Conservation (phyloP, 441 rosid species). For the Geranium incanum region DNA sequence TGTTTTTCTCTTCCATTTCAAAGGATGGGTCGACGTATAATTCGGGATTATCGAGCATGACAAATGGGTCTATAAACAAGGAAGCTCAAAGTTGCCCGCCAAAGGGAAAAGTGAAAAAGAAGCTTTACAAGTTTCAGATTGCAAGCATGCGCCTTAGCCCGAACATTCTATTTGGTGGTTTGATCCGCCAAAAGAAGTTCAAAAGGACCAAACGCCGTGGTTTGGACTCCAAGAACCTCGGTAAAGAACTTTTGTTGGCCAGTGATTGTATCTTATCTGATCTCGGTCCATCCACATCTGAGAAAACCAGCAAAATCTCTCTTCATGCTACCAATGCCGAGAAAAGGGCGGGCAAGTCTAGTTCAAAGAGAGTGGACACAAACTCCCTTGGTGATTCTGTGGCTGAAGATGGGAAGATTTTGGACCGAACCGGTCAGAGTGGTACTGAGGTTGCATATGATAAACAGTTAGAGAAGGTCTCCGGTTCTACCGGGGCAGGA, state of each 20-base stretch:
- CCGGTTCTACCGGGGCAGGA: constrained; percentile 7
- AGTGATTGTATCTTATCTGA: constrained; percentile 22
- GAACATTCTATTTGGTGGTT: constrained; percentile 28
- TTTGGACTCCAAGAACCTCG: constrained; percentile 19
- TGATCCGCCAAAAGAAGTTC: constrained; percentile 31
- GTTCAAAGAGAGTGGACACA: constrained; percentile 18
- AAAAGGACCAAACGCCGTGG: constrained; percentile 32
- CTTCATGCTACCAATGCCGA: constrained; percentile 20
- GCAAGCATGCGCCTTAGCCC: constrained; percentile 33
- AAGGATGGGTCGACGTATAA: neutral
- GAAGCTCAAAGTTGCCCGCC: neutral
- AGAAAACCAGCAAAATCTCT: constrained; percentile 19
- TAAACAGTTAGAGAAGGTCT: constrained; percentile 24
- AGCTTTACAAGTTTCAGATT: constrained; percentile 6
- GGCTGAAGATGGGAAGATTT: constrained; percentile 28
- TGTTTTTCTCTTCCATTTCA: neutral
- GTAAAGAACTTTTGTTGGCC: constrained; percentile 32
- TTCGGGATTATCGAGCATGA: neutral
- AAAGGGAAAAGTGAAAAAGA: constrained; percentile 11
- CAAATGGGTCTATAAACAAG: neutral
- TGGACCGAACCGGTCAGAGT: constrained; percentile 37
- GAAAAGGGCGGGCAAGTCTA: constrained; percentile 24
- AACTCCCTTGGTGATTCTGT: constrained; percentile 19
- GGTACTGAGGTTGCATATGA: constrained; percentile 37
- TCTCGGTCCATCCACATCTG: constrained; percentile 50